A percentile compares a stretch with the other conserved stretches of the same genome.
These are phyloP conservation scores for Aegilops speltoides DNA, from an alignment of 176 grass and related monocot genomes.

Conservation along the genomic window DNA sequence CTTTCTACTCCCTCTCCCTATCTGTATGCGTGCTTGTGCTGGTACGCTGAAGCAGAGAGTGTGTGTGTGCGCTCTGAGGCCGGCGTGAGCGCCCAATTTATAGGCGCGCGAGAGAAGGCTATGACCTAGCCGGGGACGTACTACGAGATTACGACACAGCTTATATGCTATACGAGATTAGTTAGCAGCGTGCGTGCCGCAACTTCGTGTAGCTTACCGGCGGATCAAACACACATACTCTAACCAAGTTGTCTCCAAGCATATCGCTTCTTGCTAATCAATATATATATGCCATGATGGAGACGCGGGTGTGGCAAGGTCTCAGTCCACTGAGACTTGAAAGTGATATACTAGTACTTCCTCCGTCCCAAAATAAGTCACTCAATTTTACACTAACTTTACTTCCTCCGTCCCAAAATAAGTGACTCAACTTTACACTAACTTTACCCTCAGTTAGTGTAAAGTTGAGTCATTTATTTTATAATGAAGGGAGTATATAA, in stretches of 20 bases:
- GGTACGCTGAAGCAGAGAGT: not conserved
- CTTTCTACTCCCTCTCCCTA: too few relatives aligned
- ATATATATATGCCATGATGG: not conserved
- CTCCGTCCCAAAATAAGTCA: too few relatives aligned
- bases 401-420: too few relatives aligned
- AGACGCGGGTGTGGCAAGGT: too few relatives aligned
- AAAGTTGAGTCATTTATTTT: too few relatives aligned
- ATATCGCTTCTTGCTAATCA: not conserved
- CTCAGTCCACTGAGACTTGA: too few relatives aligned
- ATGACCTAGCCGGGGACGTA: not conserved
- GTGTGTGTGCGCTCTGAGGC: conserved; percentile 22
- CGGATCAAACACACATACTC: not conserved
- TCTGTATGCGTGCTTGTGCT: too few relatives aligned
- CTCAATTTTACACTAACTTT: too few relatives aligned
- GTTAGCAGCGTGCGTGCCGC: not conserved
- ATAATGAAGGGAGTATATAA: too few relatives aligned
- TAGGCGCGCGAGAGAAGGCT: conserved; percentile 25
- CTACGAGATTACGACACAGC: not conserved
- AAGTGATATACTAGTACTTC: too few relatives aligned
- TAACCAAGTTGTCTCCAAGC: not conserved
- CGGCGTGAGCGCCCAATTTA: conserved; percentile 43
- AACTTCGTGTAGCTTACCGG: not conserved
- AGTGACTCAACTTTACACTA: too few relatives aligned
- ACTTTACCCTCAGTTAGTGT: too few relatives aligned
- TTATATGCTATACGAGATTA: not conserved